Evolutionary conservation across 2,329 filamentous ascomycete species (phyloP).

Genomic region (Trichoderma gracile): DNA sequence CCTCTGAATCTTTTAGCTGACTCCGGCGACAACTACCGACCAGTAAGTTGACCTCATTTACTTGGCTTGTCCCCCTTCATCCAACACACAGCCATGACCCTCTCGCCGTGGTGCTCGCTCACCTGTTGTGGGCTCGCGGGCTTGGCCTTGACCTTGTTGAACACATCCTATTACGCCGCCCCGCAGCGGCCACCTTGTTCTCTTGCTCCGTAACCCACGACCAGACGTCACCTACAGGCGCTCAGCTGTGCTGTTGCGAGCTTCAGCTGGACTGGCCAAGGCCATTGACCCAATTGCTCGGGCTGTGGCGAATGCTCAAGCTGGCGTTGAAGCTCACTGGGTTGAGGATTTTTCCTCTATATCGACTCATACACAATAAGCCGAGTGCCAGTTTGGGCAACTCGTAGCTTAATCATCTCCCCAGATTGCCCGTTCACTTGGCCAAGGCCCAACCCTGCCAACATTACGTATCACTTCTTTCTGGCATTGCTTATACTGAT

Average conservation of each 20-base stretch:
- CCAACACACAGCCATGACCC: background rate
- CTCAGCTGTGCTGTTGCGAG: background rate
- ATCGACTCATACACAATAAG: background rate
- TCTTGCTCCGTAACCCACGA: background rate
- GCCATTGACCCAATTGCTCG: background rate
- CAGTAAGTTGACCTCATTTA: conserved; percentile 46
- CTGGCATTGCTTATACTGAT: background rate
- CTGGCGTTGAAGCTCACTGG: background rate
- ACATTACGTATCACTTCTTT: background rate
- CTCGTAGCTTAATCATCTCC: conserved; percentile 1
- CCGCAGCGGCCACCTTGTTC: conserved; percentile 14
- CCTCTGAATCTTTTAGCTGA: conserved; percentile 51
- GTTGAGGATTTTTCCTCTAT: background rate
- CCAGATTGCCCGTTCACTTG: background rate
- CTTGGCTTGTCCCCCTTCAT: conserved; percentile 1
- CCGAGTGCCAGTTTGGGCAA: conserved; percentile 6
- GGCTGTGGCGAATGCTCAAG: background rate
- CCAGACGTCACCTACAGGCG: background rate
- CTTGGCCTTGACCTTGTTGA: background rate
- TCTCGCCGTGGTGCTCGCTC: background rate
- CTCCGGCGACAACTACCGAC: conserved; percentile 61
- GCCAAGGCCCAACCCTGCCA: background rate
- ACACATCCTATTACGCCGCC: conserved; percentile 11
- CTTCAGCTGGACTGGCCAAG: background rate
- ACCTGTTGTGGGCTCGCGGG: background rate